Evolutionary conservation across 305 asterid species (phyloP).

Genomic region (Fraxinus baroniana): DNA sequence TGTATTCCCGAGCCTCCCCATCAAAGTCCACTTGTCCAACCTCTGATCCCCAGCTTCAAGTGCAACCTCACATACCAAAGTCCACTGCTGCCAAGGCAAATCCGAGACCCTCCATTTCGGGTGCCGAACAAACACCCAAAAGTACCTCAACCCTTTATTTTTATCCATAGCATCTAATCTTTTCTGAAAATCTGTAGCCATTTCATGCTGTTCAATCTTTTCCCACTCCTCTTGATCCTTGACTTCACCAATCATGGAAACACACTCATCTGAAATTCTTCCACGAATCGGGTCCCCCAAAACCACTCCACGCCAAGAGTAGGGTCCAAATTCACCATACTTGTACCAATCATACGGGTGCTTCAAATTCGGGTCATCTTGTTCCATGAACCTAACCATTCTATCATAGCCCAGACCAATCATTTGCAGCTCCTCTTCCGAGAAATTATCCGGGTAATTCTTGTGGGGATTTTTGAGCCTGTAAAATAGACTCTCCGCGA

Average conservation of each 20-base stretch:
- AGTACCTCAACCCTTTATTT: slow-evolving; percentile 44
- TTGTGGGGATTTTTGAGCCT: slow-evolving; percentile 81
- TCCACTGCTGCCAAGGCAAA: slow-evolving; percentile 93
- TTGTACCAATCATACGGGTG: slow-evolving; percentile 96
- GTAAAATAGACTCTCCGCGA: slow-evolving; percentile 73
- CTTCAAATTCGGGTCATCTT: slow-evolving; percentile 90
- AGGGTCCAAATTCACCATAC: slow-evolving; percentile 90
- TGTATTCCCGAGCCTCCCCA: slow-evolving; percentile 87
- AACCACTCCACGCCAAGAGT: slow-evolving; percentile 95
- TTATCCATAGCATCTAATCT: slow-evolving; percentile 61
- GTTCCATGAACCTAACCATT: slow-evolving; percentile 82
- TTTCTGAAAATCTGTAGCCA: slow-evolving; percentile 66
- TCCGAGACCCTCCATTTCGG: slow-evolving; percentile 87
- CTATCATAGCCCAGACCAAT: slow-evolving; percentile 92
- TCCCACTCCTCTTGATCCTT: slow-evolving; percentile 93
- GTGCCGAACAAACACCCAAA: slow-evolving; percentile 94
- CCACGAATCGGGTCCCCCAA: slow-evolving; percentile 91
- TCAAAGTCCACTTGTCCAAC: slow-evolving; percentile 90
- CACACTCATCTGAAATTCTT: slow-evolving; percentile 66
- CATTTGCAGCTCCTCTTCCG: slow-evolving; percentile 88
- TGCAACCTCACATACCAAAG: slow-evolving; percentile 78
- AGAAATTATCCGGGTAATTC: slow-evolving; percentile 72
- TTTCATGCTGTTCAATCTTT: slow-evolving; percentile 80
- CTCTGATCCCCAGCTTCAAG: slow-evolving; percentile 78
- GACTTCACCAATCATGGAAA: slow-evolving; percentile 75